Conservation (phyloP, 352 stramenopile genomes). For the Phytopythium oedochilum region DNA sequence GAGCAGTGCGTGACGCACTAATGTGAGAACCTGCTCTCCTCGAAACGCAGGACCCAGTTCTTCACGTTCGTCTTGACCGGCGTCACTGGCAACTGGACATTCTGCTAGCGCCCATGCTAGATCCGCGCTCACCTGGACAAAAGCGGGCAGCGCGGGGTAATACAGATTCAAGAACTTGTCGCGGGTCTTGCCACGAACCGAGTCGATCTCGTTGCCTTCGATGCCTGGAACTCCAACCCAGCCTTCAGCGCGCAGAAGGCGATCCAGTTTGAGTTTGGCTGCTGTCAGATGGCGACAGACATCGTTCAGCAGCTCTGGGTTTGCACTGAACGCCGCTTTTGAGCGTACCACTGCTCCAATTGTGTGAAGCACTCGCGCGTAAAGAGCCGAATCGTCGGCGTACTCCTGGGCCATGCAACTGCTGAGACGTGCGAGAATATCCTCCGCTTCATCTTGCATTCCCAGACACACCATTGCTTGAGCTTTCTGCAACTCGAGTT, state of each 20-base stretch:
- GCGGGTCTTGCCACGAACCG: not conserved
- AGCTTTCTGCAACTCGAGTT: constrained; percentile 33
- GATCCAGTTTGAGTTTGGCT: constrained; percentile 39
- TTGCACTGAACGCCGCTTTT: constrained; percentile 19
- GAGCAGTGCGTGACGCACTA: constrained; percentile 30
- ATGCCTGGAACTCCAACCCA: constrained; percentile 40
- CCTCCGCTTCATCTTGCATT: constrained; percentile 17
- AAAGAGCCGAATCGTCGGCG: constrained; percentile 24
- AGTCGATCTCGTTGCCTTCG: constrained; percentile 2
- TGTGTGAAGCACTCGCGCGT: constrained; percentile 33
- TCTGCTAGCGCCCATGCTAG: constrained; percentile 49
- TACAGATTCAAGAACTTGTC: constrained; percentile 52
- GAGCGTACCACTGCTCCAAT: constrained; percentile 28
- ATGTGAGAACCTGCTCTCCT: constrained; percentile 12
- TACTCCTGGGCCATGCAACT: constrained; percentile 11
- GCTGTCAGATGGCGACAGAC: constrained; percentile 21
- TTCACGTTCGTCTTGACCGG: not conserved
- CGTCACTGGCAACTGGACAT: constrained; percentile 4
- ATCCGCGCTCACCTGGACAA: constrained; percentile 48
- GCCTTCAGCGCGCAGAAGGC: constrained; percentile 40
- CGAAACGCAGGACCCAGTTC: not conserved
- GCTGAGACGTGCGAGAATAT: constrained; percentile 20
- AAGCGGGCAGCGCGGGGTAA: constrained; percentile 35
- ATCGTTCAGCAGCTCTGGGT: constrained; percentile 6
- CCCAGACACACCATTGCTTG: constrained; percentile 40